Base-by-base conservation (phyloP, 179 eudicot genomes). In the Silene noctiflora region DNA sequence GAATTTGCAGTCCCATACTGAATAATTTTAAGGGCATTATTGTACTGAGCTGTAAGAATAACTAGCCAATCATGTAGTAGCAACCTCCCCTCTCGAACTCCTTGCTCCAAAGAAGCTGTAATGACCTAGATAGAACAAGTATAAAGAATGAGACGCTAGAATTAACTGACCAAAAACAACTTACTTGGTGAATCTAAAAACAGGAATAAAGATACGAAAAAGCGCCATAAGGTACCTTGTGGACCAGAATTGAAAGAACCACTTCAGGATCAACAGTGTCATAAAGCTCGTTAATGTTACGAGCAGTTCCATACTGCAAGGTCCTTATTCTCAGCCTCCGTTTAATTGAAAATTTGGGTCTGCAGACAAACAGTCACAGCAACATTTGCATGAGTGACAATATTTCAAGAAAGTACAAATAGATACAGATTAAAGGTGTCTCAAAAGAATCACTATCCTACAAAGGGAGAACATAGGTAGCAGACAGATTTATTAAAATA, bases 11-110 rank as follows among this genome's bases (percentile, higher is more conserved):
- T 74, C 65, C 84, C 88, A 81, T 77, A 80, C 79, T 85, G 93
- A 67, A 86, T 83, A 75, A 86, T 80, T 83, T 90, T 90, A 80
- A 78, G 92, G 77, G 93, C 91, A 31, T 91, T 94, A 79, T 87
- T 94, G 75, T 94, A 94, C 78, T 91, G 96, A 73, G 97, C 97
- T 60, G 92, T 86, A 39, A 94, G 98, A 79, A 92, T 91, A 72
- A 94, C 98, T 51, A 94, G 97, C 98, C 98, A 94, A 81, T 94
- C 98, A 82, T 94, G 97, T 24, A 94, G 81, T 82, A 93, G 84
- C 84, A 88, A 83, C 87, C 98, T 94, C 42, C 91, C 98, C 87
- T 94, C 98, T 58, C 96, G 88, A 70, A 94, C 95, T 77, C 97
- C 98, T 79, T 94, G 83, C 89, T 91, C 97, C 83, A 92, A 75